These are phyloP conservation scores for Aurantiochytrium sp. DNA, from an alignment of 108 stramenopile genomes.

Conservation along the genomic window DNA sequence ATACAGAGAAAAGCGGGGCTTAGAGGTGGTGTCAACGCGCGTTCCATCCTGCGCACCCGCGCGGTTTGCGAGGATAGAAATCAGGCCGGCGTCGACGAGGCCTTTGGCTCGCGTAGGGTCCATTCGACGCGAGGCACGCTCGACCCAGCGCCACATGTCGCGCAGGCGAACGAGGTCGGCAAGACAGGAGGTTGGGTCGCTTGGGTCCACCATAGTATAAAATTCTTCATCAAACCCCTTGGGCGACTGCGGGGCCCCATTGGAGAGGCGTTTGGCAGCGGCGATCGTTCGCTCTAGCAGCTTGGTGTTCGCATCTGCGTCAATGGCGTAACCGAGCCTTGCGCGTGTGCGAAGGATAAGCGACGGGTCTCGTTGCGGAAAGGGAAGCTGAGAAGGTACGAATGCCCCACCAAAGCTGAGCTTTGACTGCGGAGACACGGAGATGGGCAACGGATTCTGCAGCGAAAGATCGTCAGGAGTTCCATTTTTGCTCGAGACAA, in stretches of 20 bases:
- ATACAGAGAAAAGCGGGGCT: not conserved
- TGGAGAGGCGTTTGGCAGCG: not conserved
- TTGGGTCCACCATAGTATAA: not conserved
- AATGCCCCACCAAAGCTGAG: not conserved
- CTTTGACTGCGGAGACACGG: not conserved
- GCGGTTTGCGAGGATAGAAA: not conserved
- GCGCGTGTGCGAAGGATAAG: not conserved
- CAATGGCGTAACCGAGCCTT: not conserved
- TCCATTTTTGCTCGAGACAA: not conserved
- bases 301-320: not conserved
- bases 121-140: not conserved
- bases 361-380: not conserved
- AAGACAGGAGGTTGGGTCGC: not conserved
- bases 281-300: not conserved
- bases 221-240: not conserved
- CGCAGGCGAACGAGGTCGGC: not conserved
- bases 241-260: not conserved
- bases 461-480: not conserved
- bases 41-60: not conserved
- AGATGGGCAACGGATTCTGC: not conserved
- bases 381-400: not conserved
- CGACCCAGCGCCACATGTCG: conserved; percentile 5
- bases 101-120: not conserved
- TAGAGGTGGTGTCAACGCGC: not conserved
- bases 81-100: not conserved